phyloP scores from a whole-genome alignment of 306 rosid genomes.

The Luffa acutangula region DNA sequence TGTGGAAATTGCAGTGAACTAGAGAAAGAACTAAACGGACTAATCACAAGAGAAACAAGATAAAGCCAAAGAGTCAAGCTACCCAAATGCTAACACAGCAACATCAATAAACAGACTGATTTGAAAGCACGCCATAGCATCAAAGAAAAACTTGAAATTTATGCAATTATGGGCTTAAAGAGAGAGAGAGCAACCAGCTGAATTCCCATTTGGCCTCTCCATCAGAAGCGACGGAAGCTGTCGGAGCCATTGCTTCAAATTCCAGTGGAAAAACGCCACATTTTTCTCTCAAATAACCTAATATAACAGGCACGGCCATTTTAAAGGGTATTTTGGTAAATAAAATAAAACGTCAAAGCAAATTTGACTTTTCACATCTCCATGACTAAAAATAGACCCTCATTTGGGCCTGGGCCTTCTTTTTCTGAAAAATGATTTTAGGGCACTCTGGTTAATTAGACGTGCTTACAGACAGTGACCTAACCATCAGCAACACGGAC shows the following conservation, averaged over 20 bases:
- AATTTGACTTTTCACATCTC: background rate
- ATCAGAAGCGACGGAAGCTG: slow-evolving; percentile 11
- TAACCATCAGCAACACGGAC: background rate
- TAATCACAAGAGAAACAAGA: background rate
- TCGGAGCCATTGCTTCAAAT: slow-evolving; percentile 29
- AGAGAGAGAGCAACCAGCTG: slow-evolving; percentile 30
- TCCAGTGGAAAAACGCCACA: background rate
- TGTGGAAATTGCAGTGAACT: background rate
- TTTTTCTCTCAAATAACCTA: background rate
- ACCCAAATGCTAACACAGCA: background rate
- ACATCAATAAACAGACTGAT: background rate
- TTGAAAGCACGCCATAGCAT: background rate
- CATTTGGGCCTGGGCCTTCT: background rate
- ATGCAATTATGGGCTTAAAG: background rate
- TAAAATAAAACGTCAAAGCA: background rate
- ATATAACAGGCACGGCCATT: background rate
- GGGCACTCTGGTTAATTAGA: background rate
- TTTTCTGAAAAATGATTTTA: background rate
- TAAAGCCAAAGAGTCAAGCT: background rate
- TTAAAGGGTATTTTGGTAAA: background rate
- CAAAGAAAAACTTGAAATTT: background rate
- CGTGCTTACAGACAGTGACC: background rate
- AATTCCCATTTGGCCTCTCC: slow-evolving; percentile 41
- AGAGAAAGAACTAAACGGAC: background rate
- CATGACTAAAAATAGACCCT: no score